Conservation (phyloP, 352 stramenopile species). For the Phytopythium ostracodes region DNA sequence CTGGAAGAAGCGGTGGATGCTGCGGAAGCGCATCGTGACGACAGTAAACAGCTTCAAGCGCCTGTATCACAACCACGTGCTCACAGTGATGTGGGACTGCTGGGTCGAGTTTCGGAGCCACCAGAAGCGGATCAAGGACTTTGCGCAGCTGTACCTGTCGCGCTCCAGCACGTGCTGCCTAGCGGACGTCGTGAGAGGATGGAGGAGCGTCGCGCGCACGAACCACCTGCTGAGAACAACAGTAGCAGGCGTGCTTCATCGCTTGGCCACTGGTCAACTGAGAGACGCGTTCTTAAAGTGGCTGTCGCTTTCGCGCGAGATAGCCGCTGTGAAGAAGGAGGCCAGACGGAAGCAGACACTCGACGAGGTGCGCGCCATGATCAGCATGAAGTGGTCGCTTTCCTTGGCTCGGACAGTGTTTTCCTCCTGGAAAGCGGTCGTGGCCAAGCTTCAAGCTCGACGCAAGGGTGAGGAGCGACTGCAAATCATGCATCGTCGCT, state of each 20-base stretch:
- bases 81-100: constrained; percentile 14
- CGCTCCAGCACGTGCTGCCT: constrained; percentile 10
- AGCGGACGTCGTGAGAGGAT: constrained; percentile 13
- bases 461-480: constrained; percentile 18
- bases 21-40: constrained; percentile 7
- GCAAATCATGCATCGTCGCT: constrained; percentile 7
- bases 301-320: constrained; percentile 9
- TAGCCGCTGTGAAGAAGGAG: constrained; percentile 16
- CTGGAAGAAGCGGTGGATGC: constrained; percentile 2
- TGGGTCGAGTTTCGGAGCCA: constrained; percentile 16
- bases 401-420: constrained; percentile 23
- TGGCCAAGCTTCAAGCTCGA: constrained; percentile 6
- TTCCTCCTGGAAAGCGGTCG: constrained; percentile 19
- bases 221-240: constrained; percentile 27
- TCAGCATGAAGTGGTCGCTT: constrained; percentile 34
- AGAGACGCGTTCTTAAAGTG: constrained; percentile 32
- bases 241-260: constrained; percentile 32
- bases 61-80: constrained; percentile 10
- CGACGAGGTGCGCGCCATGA: constrained; percentile 23
- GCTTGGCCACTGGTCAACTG: constrained; percentile 31
- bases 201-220: constrained; percentile 17
- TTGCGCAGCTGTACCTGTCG: constrained; percentile 11
- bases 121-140: constrained; percentile 17
- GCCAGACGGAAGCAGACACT: constrained; percentile 22
- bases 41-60: constrained; percentile 10